Conservation (phyloP, 805 yeast genomes). For the Candida railenensis region DNA sequence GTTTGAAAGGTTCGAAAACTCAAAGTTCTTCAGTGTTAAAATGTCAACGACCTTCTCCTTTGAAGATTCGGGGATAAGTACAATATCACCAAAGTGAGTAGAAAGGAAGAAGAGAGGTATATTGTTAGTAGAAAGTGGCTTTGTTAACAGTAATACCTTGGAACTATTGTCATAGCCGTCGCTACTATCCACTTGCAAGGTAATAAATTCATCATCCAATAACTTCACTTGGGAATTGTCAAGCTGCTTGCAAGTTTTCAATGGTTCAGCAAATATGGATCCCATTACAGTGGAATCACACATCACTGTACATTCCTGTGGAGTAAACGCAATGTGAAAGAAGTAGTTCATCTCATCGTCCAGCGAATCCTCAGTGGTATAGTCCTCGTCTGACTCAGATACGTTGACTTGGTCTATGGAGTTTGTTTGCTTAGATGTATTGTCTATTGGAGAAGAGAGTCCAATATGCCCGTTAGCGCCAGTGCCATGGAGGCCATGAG, state of each 20-base stretch:
- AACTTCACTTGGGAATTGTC: conserved; percentile 37
- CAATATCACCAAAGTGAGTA: conserved; percentile 63
- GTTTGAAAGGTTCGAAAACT: conserved; percentile 44
- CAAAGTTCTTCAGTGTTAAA: conserved; percentile 42
- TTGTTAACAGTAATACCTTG: conserved; percentile 54
- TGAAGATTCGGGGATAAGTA: conserved; percentile 51
- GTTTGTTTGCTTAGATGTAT: not conserved
- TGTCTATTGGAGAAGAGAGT: conserved; percentile 2
- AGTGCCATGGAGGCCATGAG: not conserved
- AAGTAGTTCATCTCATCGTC: conserved; percentile 43
- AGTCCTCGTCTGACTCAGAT: conserved; percentile 8
- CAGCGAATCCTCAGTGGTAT: conserved; percentile 10
- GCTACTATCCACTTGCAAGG: conserved; percentile 60
- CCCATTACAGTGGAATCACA: conserved; percentile 42
- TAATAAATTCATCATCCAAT: conserved; percentile 44
- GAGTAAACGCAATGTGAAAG: conserved; percentile 62
- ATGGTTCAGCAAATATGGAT: conserved; percentile 37
- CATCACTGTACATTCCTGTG: conserved; percentile 61
- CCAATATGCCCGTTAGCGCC: not conserved
- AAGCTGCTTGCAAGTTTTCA: conserved; percentile 29
- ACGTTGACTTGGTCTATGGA: conserved; percentile 4
- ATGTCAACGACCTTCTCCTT: conserved; percentile 46
- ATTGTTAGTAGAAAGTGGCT: conserved; percentile 55
- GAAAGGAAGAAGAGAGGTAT: conserved; percentile 62
- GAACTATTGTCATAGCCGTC: conserved; percentile 52